A percentile compares a stretch with the other conserved stretches of the same genome.
These are phyloP conservation scores for Scedosporium aurantiacum DNA, from an alignment of 2,329 filamentous ascomycete species.

Conservation along the genomic window DNA sequence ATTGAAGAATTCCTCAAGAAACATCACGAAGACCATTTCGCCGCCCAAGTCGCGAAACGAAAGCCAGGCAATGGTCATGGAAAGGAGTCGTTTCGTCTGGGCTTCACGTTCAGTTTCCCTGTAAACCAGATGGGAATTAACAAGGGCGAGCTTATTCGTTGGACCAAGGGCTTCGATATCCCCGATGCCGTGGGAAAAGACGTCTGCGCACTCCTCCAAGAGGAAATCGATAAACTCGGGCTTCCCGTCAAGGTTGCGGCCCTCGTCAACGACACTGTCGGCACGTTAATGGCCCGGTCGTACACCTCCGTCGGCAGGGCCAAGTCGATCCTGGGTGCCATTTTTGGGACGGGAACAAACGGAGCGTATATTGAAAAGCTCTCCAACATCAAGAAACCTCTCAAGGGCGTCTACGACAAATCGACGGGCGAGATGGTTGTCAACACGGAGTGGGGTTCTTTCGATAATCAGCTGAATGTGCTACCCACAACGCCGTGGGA, in stretches of 20 bases:
- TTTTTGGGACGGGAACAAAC: conserved; percentile 96
- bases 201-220: conserved; percentile 80
- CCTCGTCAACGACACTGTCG: conserved; percentile 94
- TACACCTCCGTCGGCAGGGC: conserved; percentile 87
- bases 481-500: conserved; percentile 83
- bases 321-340: conserved; percentile 81
- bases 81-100: conserved; percentile 57
- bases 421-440: conserved; percentile 91
- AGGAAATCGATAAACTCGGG: conserved; percentile 74
- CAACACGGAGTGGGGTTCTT: conserved; percentile 97
- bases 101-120: conserved; percentile 98
- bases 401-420: conserved; percentile 60
- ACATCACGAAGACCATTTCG: conserved; percentile 82
- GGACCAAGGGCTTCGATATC: conserved; percentile 99
- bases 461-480: conserved; percentile 85
- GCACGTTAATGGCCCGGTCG: conserved; percentile 92
- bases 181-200: conserved; percentile 89
- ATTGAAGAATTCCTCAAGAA: conserved; percentile 78
- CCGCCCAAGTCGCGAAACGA: conserved; percentile 41
- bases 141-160: conserved; percentile 84
- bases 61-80: conserved; percentile 57
- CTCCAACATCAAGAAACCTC: conserved; percentile 67
- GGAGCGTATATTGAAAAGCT: conserved; percentile 95
- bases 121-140: conserved; percentile 92
- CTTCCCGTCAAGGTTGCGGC: conserved; percentile 92